Evolutionary conservation across 495 filamentous ascomycete genomes (phyloP).

Genomic region (Daldinia bambusicola): DNA sequence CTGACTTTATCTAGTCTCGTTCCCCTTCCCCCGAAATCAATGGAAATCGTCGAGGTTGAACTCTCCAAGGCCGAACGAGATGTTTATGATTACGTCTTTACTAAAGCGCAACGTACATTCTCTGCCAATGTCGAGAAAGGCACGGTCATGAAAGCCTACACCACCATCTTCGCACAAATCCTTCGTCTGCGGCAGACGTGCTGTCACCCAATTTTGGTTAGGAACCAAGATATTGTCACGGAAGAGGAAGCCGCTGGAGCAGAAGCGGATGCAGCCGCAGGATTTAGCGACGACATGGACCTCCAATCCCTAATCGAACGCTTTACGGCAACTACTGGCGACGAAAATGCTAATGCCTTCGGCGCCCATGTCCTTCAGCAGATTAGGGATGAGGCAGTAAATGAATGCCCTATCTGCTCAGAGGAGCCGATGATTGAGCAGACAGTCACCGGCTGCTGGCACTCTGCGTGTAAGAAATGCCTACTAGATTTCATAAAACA

Average conservation of each 20-base stretch:
- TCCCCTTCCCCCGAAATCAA: slow-evolving; percentile 79
- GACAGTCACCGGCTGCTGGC: slow-evolving; percentile 95
- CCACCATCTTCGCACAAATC: slow-evolving; percentile 96
- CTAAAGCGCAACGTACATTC: slow-evolving; percentile 82
- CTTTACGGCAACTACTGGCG: slow-evolving; percentile 76
- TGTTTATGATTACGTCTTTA: slow-evolving; percentile 90
- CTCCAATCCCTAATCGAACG: slow-evolving; percentile 83
- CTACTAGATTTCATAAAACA: slow-evolving; percentile 86
- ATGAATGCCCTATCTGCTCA: slow-evolving; percentile 93
- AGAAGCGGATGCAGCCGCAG: slow-evolving; percentile 79
- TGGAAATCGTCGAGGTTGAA: slow-evolving; percentile 86
- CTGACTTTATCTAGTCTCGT: slow-evolving; percentile 66
- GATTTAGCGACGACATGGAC: slow-evolving; percentile 96
- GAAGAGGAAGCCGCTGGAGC: slow-evolving; percentile 89
- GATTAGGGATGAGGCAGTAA: slow-evolving; percentile 86
- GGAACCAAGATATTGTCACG: slow-evolving; percentile 82
- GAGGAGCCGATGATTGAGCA: slow-evolving; percentile 96
- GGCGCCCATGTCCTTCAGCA: slow-evolving; percentile 87
- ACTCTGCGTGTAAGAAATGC: slow-evolving; percentile 94
- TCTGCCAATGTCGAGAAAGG: slow-evolving; percentile 87
- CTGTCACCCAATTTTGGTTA: slow-evolving; percentile 89
- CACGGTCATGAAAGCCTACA: slow-evolving; percentile 92
- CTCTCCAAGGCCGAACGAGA: slow-evolving; percentile 85
- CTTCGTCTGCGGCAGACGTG: slow-evolving; percentile 93
- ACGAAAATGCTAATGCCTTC: slow-evolving; percentile 74